Conservation (phyloP, 148 eudicot genomes). For the Rhododendron williamsianum region DNA sequence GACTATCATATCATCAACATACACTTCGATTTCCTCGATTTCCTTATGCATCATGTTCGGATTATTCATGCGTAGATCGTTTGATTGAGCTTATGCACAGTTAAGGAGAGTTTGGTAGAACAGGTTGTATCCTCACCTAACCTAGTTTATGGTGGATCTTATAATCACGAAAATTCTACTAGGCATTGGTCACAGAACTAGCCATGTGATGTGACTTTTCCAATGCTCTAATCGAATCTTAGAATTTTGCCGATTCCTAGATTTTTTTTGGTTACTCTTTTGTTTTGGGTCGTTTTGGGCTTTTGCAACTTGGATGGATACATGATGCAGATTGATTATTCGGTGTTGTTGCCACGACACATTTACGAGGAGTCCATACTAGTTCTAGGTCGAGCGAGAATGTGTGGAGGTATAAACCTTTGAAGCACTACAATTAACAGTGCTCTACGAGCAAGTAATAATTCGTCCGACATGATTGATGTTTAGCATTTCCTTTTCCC, state of each 20-base stretch:
- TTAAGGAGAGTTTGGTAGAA: background rate
- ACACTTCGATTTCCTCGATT: too few species aligned
- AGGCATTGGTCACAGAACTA: background rate
- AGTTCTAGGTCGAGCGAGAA: background rate
- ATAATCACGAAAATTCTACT: background rate
- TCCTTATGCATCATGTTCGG: too few species aligned
- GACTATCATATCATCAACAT: too few species aligned
- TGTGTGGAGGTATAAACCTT: background rate
- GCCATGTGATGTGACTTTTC: background rate
- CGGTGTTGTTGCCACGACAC: too few species aligned
- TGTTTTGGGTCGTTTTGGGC: too few species aligned
- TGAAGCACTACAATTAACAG: too few species aligned
- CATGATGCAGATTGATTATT: too few species aligned
- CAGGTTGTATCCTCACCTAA: background rate
- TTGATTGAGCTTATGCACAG: background rate
- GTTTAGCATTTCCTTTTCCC: too few species aligned
- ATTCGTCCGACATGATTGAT: too few species aligned
- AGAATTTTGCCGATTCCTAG: too few species aligned
- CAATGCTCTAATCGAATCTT: background rate
- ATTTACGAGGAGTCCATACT: background rate
- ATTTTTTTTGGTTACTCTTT: background rate
- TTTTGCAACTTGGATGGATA: too few species aligned
- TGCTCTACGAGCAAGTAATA: background rate
- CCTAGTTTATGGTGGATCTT: background rate
- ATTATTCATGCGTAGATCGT: too few species aligned